phyloP scores from a whole-genome alignment of 805 yeast genomes.

The Candida oleophila region DNA sequence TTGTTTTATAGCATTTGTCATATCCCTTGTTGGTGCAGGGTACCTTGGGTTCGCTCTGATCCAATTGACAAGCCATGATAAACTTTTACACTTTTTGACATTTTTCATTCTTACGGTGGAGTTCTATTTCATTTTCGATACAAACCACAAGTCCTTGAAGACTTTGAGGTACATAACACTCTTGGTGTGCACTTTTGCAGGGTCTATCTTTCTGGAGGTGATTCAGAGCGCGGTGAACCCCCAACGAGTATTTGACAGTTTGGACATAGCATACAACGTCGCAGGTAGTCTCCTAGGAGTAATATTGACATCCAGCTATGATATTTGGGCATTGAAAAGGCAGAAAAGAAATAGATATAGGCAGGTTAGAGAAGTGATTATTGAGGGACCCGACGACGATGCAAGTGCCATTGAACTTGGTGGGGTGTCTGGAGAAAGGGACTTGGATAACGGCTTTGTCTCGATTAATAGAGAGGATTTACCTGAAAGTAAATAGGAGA shows the following conservation, averaged over 20 bases:
- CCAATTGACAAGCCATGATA: constrained; percentile 45
- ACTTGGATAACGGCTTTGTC: constrained; percentile 18
- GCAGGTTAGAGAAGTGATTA: constrained; percentile 3
- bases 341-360: constrained; percentile 4
- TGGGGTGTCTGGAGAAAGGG: neutral
- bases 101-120: constrained; percentile 49
- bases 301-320: constrained; percentile 11
- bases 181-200: constrained; percentile 45
- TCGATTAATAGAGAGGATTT: constrained; percentile 19
- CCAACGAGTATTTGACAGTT: constrained; percentile 45
- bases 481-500: neutral
- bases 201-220: constrained; percentile 50
- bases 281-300: constrained; percentile 31
- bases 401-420: neutral
- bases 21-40: constrained; percentile 28
- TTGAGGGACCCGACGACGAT: neutral
- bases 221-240: constrained; percentile 48
- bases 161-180: constrained; percentile 34
- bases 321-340: constrained; percentile 4
- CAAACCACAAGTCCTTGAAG: constrained; percentile 26
- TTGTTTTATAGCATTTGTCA: constrained; percentile 21
- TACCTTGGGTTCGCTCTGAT: constrained; percentile 54
- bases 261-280: constrained; percentile 43
- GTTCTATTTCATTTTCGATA: constrained; percentile 46
- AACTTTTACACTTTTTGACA: constrained; percentile 46